Conservation (phyloP, 2,329 filamentous ascomycete genomes). For the Monilinia polystroma region DNA sequence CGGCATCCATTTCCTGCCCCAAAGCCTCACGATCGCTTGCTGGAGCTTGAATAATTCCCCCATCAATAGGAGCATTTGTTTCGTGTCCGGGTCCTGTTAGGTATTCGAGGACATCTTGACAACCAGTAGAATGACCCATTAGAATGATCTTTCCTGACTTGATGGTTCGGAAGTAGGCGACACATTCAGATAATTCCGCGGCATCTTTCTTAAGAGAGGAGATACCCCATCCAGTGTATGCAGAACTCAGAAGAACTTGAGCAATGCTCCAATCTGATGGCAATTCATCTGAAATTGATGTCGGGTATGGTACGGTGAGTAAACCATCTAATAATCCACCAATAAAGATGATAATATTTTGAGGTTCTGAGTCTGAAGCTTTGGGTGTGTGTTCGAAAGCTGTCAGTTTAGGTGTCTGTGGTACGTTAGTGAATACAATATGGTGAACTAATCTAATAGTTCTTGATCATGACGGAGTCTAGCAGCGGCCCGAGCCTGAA, state of each 20-base stretch:
- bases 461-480: not conserved
- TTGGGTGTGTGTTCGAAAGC: constrained; percentile 40
- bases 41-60: constrained; percentile 64
- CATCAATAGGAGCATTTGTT: constrained; percentile 51
- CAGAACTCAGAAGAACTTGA: constrained; percentile 48
- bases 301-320: constrained; percentile 50
- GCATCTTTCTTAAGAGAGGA: constrained; percentile 49
- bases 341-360: constrained; percentile 53
- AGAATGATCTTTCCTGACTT: constrained; percentile 57
- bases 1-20: constrained; percentile 41
- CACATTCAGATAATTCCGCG: constrained; percentile 49
- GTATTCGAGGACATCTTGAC: constrained; percentile 68
- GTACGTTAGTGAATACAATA: constrained; percentile 1
- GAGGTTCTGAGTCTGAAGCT: constrained; percentile 26
- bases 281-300: constrained; percentile 41
- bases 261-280: constrained; percentile 47
- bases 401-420: constrained; percentile 36
- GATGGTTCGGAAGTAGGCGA: constrained; percentile 48
- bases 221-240: constrained; percentile 44
- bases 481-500: not conserved
- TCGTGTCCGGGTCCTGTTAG: constrained; percentile 42
- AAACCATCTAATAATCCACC: constrained; percentile 56
- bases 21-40: constrained; percentile 62
- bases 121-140: constrained; percentile 69
- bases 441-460: not conserved